Evolutionary conservation across 768 basidiomycete genomes (phyloP).

Genomic region (Sistotremastrum suecicum): DNA sequence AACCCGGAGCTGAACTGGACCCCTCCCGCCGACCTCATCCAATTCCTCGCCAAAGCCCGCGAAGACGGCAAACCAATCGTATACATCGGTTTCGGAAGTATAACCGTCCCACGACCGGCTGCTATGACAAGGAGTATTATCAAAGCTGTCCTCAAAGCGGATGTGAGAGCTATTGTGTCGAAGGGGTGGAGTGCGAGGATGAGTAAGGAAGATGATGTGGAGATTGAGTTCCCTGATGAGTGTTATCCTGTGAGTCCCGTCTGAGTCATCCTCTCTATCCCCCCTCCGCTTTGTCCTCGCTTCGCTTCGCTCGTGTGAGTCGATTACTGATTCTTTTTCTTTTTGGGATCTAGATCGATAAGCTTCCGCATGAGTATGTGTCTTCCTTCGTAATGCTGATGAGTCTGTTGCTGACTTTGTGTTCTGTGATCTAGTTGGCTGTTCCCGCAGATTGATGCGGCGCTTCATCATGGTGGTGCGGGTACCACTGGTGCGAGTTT

Average conservation of each 20-base stretch:
- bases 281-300: no score
- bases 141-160: conserved; percentile 48
- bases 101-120: conserved; percentile 47
- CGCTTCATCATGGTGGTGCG: conserved; percentile 54
- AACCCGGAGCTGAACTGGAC: conserved; percentile 47
- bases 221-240: conserved; percentile 34
- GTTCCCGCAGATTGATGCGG: conserved; percentile 46
- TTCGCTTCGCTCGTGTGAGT: neutral
- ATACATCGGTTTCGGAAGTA: conserved; percentile 60
- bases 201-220: conserved; percentile 26
- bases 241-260: conserved; percentile 26
- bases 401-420: neutral
- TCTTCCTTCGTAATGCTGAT: neutral
- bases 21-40: conserved; percentile 32
- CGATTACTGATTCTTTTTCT: neutral
- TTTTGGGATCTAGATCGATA: conserved; percentile 30
- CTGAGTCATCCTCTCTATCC: no score
- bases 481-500: conserved; percentile 59
- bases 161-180: conserved; percentile 50
- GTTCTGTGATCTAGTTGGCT: conserved; percentile 32
- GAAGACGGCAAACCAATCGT: conserved; percentile 44
- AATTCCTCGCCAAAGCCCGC: conserved; percentile 43
- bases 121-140: conserved; percentile 40
- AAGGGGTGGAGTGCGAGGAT: conserved; percentile 55
- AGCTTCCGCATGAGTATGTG: conserved; percentile 46